A percentile compares a stretch with the other conserved stretches of the same genome.
Conservation (phyloP, 2,329 filamentous ascomycete genomes). For the Talaromyces sp. region DNA sequence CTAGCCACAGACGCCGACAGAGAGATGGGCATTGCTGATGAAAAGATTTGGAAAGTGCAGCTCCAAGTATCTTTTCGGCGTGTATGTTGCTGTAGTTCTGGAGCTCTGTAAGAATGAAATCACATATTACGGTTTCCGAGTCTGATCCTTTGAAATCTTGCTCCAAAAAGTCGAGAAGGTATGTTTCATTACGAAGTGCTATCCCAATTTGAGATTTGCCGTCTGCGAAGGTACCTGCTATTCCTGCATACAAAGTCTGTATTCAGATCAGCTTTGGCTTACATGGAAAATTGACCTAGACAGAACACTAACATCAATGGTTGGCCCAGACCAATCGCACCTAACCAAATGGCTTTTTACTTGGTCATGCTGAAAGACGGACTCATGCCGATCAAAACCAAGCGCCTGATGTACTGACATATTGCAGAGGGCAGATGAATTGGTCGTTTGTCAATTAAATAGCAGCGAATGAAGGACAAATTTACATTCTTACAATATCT, state of each 20-base stretch:
- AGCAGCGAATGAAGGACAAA: background rate
- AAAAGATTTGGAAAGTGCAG: background rate
- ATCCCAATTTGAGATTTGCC: background rate
- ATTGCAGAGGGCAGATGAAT: background rate
- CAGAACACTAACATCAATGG: background rate
- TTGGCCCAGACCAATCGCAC: background rate
- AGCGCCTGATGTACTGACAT: background rate
- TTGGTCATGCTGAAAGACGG: background rate
- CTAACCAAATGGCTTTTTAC: background rate
- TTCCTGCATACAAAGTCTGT: background rate
- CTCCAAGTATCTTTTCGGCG: background rate
- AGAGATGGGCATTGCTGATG: background rate
- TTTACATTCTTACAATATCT: background rate
- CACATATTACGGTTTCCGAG: background rate
- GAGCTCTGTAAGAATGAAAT: background rate
- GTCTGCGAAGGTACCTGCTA: background rate
- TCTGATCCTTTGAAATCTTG: background rate
- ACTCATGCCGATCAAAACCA: background rate
- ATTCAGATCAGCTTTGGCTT: background rate
- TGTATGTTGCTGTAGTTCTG: background rate
- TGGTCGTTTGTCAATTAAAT: background rate
- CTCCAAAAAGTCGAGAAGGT: background rate
- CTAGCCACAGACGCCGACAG: background rate
- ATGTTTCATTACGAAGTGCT: background rate
- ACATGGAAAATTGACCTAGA: background rate